phyloP scores from a whole-genome alignment of 179 eudicot species.

The Silene noctiflora region DNA sequence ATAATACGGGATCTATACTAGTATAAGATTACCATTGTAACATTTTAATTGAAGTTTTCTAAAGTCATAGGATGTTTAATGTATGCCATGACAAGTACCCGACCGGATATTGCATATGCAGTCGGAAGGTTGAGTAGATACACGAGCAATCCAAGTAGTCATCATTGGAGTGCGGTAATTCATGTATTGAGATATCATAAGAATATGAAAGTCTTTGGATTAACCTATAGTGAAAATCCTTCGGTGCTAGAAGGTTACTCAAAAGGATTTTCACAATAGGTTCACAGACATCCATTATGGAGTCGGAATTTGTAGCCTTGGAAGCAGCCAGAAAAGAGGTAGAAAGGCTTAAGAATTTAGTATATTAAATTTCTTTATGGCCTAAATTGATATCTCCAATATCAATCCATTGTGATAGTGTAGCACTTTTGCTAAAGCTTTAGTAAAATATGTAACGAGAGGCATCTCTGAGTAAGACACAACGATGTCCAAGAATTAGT shows the following conservation, averaged over 20 bases:
- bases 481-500: background rate
- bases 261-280: slow-evolving; percentile 3
- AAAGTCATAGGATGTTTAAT: no score
- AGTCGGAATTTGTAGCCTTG: background rate
- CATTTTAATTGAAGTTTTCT: no score
- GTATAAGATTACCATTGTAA: no score
- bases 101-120: no score
- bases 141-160: background rate
- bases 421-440: background rate
- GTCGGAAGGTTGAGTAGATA: no score
- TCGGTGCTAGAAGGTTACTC: slow-evolving; percentile 8
- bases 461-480: background rate
- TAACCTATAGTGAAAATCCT: background rate
- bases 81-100: no score
- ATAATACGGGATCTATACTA: no score
- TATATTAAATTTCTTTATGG: no score
- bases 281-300: background rate
- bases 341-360: no score
- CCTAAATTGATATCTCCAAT: no score
- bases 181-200: background rate
- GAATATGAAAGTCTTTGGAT: background rate
- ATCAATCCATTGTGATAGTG: no score
- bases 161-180: background rate
- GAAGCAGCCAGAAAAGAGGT: no score
- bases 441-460: slow-evolving; percentile 1